Conservation (phyloP, 169 alveolate genomes). For the Plasmodium blacklocki region DNA sequence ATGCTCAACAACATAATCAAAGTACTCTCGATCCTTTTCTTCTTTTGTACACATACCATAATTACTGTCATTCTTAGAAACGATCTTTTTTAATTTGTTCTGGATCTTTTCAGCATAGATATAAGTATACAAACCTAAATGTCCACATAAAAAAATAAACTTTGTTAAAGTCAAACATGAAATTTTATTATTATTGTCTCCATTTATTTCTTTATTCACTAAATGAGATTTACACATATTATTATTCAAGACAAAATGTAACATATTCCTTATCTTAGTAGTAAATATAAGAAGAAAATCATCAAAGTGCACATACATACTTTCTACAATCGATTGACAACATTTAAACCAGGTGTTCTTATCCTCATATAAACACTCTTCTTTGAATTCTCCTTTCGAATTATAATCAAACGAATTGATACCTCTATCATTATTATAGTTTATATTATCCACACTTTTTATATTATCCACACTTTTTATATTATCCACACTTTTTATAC, state of each 20-base stretch:
- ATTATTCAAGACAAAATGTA: conserved; percentile 4
- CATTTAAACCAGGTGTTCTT: conserved; percentile 52
- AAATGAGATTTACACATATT: not conserved
- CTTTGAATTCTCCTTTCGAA: not conserved
- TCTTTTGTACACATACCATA: conserved; percentile 74
- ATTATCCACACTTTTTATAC: not conserved
- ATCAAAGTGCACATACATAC: conserved; percentile 70
- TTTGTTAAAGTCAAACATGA: conserved; percentile 51
- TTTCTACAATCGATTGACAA: conserved; percentile 63
- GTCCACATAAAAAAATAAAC: conserved; percentile 53
- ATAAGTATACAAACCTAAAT: conserved; percentile 69
- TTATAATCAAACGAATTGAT: not conserved
- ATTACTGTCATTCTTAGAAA: conserved; percentile 51
- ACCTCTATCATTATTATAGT: not conserved
- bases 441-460: not conserved
- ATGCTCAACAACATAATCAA: conserved; percentile 67
- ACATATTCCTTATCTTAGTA: conserved; percentile 19
- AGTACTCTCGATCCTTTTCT: conserved; percentile 72
- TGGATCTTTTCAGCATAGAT: conserved; percentile 69
- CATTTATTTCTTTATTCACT: not conserved
- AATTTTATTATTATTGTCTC: conserved; percentile 8
- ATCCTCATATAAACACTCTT: conserved; percentile 14
- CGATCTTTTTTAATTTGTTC: conserved; percentile 47
- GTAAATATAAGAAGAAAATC: conserved; percentile 40
- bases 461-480: not conserved